Conservation (phyloP, 257 asterid genomes). For the Primulina huaijiensis region DNA sequence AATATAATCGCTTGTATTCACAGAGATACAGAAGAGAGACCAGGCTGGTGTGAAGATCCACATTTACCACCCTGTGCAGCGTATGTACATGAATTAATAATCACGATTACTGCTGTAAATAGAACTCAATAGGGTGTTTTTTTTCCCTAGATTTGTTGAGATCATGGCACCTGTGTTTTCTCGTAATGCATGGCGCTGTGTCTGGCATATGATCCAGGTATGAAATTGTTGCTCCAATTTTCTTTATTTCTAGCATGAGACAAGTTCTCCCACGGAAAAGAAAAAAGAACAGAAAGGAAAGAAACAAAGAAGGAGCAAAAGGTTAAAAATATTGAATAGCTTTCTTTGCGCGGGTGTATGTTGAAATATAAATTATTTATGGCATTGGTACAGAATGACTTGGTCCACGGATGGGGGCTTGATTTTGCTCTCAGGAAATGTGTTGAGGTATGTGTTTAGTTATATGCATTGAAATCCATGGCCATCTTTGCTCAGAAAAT, state of each 20-base stretch:
- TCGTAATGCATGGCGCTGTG: constrained; percentile 94
- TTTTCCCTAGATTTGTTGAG: constrained; percentile 76
- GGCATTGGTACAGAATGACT: constrained; percentile 67
- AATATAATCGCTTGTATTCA: constrained; percentile 22
- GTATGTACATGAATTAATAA: constrained; percentile 40
- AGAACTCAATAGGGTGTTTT: neutral
- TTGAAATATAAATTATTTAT: constrained; percentile 17
- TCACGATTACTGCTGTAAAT: neutral
- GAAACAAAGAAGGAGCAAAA: neutral
- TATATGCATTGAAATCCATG: neutral
- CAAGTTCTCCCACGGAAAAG: neutral
- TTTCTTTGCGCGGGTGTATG: neutral
- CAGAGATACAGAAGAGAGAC: constrained; percentile 82
- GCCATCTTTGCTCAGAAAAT: neutral
- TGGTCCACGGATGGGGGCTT: constrained; percentile 99
- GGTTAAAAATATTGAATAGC: neutral
- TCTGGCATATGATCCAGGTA: constrained; percentile 97
- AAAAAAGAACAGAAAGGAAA: neutral
- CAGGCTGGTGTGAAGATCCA: constrained; percentile 88
- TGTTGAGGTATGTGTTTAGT: constrained; percentile 59
- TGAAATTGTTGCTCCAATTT: constrained; percentile 9
- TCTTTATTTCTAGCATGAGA: neutral
- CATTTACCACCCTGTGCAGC: constrained; percentile 99
- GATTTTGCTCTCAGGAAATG: constrained; percentile 93
- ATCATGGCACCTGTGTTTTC: constrained; percentile 99